Conservation (phyloP, 805 yeast genomes). For the Teunomyces stri region DNA sequence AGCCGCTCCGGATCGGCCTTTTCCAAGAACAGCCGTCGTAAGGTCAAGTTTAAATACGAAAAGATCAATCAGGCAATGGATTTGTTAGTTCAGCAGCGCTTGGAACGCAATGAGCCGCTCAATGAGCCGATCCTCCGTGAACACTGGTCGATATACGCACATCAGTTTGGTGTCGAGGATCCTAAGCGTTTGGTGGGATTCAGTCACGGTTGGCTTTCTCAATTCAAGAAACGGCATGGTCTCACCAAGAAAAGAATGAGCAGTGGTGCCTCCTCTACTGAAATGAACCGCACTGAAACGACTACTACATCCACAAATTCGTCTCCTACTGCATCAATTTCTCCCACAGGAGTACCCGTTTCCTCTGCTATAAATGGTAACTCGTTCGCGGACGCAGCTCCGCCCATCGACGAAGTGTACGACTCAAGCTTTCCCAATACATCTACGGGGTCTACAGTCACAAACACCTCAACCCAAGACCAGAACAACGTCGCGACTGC, state of each 20-base stretch:
- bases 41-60: conserved; percentile 53
- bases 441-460: conserved; percentile 5
- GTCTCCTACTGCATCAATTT: conserved; percentile 5
- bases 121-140: conserved; percentile 56
- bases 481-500: background rate
- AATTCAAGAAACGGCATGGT: conserved; percentile 59
- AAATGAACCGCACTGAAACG: background rate
- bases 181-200: conserved; percentile 55
- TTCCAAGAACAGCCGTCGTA: conserved; percentile 39
- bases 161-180: conserved; percentile 55
- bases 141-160: conserved; percentile 56
- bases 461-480: conserved; percentile 1
- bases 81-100: conserved; percentile 44
- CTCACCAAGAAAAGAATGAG: conserved; percentile 35
- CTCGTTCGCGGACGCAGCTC: background rate
- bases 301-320: background rate
- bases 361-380: background rate
- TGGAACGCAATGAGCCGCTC: conserved; percentile 44
- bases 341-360: conserved; percentile 7
- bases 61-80: conserved; percentile 62
- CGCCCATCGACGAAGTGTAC: conserved; percentile 12
- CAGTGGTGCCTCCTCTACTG: conserved; percentile 8
- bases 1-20: conserved; percentile 27
- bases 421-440: conserved; percentile 11
- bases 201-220: conserved; percentile 63